Evolutionary conservation across 176 grass and related monocot species (phyloP), one percentile per base, ranked within the genome.

Genomic region (Echinochloa phyllopogon): DNA sequence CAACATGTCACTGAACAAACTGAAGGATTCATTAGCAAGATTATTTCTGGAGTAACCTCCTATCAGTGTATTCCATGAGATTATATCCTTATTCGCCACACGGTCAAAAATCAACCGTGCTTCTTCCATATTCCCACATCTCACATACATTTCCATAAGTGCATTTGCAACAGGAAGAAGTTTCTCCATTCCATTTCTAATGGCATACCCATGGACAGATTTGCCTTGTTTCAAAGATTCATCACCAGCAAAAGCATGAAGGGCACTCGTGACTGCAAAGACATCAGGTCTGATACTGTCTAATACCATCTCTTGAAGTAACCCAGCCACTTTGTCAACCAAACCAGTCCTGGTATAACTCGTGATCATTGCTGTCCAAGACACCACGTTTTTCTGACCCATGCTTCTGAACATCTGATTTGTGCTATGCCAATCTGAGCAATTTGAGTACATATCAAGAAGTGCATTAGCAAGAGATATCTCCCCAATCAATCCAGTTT

Each of bases 401-500:
- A 95, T 93, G 33, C 63, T 95, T 24, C 83, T 84, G 70, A 93
- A 95, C 84, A 98, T 87, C 69, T 79, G 87, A 70, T 93, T 84
- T 45, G 93, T 90, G 55, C 81, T 84, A 83, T 53, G 82, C 84
- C 92, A 87, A 79, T 91, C 84, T 42, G 84, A 91, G 65, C 91
- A 95, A 87, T 92, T 98, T 56, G 93, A 95, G 60, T 98, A 95
- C 92, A 93, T 98, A 77, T 91, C 84, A 6, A 98, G 90, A 69
- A 95, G 79, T 88, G 87, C 87, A 78, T 93, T 98, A 74, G 69
- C 69, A 38, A 95, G 57, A 65, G 66, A 48, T 72, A 83, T 77
- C 65, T 98, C 82, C 55, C 59, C 16, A 29, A 78, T 43, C 41
- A 93, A 90, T 38, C 87, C 91, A 73, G 84, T 75, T 91, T 93